Conservation (phyloP, 768 basidiomycete genomes). For the Suillus bovinus region DNA sequence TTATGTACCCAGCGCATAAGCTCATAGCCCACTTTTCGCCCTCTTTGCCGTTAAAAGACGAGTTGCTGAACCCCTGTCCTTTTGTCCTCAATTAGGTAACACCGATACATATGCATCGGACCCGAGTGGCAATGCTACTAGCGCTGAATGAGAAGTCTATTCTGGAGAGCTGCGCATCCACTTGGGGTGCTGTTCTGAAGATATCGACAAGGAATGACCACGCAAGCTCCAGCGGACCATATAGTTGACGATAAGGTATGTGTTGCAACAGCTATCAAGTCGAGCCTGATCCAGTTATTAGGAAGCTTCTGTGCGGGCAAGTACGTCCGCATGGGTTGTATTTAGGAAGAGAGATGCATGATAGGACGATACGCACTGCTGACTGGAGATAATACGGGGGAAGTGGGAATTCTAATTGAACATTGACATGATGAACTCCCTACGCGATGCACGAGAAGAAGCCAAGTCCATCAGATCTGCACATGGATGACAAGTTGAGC, state of each 20-base stretch:
- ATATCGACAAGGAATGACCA: not conserved
- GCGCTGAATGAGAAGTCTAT: slow-evolving; percentile 53
- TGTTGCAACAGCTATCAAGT: not conserved
- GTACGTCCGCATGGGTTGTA: not conserved
- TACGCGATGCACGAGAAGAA: not conserved
- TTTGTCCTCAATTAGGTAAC: slow-evolving; percentile 34
- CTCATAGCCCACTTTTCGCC: not conserved
- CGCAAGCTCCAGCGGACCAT: not conserved
- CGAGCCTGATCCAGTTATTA: not conserved
- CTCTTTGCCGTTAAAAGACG: not conserved
- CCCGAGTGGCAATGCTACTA: slow-evolving; percentile 45
- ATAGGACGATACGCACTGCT: not conserved
- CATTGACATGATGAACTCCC: slow-evolving; percentile 18
- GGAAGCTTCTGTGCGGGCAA: slow-evolving; percentile 3
- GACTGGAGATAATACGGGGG: not conserved
- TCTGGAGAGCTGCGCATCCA: slow-evolving; percentile 49
- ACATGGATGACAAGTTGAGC: not conserved
- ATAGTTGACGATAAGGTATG: slow-evolving; percentile 6
- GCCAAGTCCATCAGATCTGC: not conserved
- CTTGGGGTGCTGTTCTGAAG: slow-evolving; percentile 38
- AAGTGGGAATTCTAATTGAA: not conserved
- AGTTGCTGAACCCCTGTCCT: slow-evolving; percentile 15
- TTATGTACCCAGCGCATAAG: not conserved
- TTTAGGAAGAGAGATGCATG: slow-evolving; percentile 2
- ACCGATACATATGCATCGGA: slow-evolving; percentile 38